Conservation (phyloP, 2,329 filamentous ascomycete species). For the Penicillium sp. region DNA sequence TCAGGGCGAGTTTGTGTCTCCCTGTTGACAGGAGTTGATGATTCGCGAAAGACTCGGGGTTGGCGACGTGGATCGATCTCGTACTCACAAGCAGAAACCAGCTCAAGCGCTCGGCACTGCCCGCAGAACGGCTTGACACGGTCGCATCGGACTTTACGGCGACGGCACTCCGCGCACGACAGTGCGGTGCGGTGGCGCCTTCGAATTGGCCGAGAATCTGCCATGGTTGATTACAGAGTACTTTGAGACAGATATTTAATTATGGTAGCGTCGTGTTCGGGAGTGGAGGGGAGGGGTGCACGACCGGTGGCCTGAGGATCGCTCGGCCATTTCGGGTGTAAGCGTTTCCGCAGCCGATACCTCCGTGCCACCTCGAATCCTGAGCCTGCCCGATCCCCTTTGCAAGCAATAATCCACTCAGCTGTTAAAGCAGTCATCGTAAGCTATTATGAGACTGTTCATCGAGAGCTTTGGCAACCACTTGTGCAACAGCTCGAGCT, state of each 20-base stretch:
- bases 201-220: background rate
- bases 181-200: conserved; percentile 28
- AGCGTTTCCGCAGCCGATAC: no score
- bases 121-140: conserved; percentile 28
- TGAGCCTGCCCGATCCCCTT: no score
- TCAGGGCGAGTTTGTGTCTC: background rate
- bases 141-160: conserved; percentile 39
- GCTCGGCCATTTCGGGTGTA: no score
- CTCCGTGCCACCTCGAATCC: no score
- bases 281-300: background rate
- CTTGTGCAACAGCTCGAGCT: no score
- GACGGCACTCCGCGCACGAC: conserved; percentile 36
- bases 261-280: no score
- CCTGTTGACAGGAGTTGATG: background rate
- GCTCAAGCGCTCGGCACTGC: conserved; percentile 26
- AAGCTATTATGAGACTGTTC: no score
- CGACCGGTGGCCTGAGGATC: no score
- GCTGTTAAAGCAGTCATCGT: no score
- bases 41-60: background rate
- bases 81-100: conserved; percentile 23
- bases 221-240: background rate
- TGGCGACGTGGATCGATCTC: conserved; percentile 3
- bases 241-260: background rate
- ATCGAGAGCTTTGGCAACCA: no score
- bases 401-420: no score